Evolutionary conservation across 1,284 basidiomycete species (phyloP), one percentile per base, ranked within the genome.

Genomic region (Naganishia albida): DNA sequence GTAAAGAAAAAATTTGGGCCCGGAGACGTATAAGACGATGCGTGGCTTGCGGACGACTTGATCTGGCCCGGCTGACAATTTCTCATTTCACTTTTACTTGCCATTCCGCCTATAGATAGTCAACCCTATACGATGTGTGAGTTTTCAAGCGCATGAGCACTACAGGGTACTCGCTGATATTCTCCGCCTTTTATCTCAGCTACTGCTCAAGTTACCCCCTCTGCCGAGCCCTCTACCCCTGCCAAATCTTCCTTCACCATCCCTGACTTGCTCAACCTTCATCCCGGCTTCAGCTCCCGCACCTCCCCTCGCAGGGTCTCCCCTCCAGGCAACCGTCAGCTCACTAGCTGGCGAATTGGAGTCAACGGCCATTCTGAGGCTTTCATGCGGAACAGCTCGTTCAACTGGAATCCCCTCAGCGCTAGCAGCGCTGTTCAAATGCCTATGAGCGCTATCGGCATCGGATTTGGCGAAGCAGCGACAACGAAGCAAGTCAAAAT

Each of bases 261-360:
- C 38, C 64, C 64, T 16, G 20, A 62, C 2, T 20, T 62, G 20
- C 64, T 66, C 51, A 62, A 44, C 26, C 30, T 62, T 18, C 40
- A 25, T 16, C 64, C 64, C 23, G 57, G 64, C 1, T 55, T 62
- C n/a, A 39, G 46, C 30, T 52, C 60, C n/a, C 60, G 60, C 30
- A 20, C n/a, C 3, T 8, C 39, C 10, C 18, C 23, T 4, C 39
- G 39, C 18, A 44, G n/a, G 16, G 38, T 52, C 7, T 16, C 40
- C 50, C 7, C 25, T 18, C 42, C 51, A 18, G 26, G 18, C 46
- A n/a, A 42, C 25, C 48, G 60, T 42, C 48, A 53, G 30, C 2
- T 28, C 7, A 25, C 60, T 4, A 8, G 26, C 28, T 53, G 39
- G 57, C 46, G 46, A 28, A 25, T 49, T 23, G 51, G 30, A 38